phyloP scores from a whole-genome alignment of 2,329 filamentous ascomycete genomes.

The Bisporella sp. region DNA sequence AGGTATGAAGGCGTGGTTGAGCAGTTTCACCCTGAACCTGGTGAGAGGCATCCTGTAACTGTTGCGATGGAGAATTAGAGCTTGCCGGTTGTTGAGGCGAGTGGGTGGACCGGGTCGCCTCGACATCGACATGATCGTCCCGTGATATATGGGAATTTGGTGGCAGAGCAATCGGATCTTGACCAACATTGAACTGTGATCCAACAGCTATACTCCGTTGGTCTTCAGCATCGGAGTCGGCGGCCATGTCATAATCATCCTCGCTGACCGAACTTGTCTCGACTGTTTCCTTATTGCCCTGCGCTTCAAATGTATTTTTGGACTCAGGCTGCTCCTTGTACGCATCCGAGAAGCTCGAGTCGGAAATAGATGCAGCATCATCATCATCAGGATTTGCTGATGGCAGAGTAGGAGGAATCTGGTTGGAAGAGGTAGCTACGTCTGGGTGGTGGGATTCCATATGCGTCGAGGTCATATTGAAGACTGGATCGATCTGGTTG shows the following conservation, averaged over 20 bases:
- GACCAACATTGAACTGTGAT: constrained; percentile 23
- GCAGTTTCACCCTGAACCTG: constrained; percentile 13
- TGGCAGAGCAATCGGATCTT: constrained; percentile 18
- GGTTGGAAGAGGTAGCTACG: constrained; percentile 12
- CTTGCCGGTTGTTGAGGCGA: not conserved
- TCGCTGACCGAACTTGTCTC: constrained; percentile 13
- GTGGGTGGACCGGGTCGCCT: constrained; percentile 6
- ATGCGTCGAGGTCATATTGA: constrained; percentile 59
- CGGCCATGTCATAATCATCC: constrained; percentile 31
- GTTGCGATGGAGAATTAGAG: too few relatives aligned
- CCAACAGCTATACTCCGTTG: constrained; percentile 14
- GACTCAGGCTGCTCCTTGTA: constrained; percentile 24
- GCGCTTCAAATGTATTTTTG: constrained; percentile 3
- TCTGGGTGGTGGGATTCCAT: constrained; percentile 28
- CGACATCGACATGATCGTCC: constrained; percentile 12
- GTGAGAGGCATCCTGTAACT: constrained; percentile 5
- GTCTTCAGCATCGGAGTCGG: constrained; percentile 29
- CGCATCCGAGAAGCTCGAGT: constrained; percentile 28
- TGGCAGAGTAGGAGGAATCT: constrained; percentile 4
- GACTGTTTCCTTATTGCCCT: constrained; percentile 12
- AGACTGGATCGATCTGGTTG: constrained; percentile 65
- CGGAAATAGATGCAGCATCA: constrained; percentile 10
- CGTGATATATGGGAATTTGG: constrained; percentile 9
- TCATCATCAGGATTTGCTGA: constrained; percentile 5
- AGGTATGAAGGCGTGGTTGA: constrained; percentile 14